A percentile compares a stretch with the other conserved stretches of the same genome.
Conservation (phyloP, 2,329 filamentous ascomycete genomes). For the Colletotrichum zoysiae region DNA sequence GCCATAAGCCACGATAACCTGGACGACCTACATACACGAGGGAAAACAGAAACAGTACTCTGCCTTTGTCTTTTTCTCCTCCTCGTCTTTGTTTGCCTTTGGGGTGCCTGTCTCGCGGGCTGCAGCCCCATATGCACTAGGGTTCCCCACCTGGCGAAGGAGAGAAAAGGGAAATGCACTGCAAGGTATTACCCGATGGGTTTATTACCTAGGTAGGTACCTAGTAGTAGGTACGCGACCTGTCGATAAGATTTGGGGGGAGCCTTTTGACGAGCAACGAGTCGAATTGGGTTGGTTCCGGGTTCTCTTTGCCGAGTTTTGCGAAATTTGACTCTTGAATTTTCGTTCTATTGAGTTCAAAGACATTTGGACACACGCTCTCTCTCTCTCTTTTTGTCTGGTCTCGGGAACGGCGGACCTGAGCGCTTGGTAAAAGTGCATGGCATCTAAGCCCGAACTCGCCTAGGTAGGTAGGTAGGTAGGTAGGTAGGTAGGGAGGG, state of each 20-base stretch:
- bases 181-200: constrained; percentile 42
- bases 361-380: not conserved
- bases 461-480: not conserved
- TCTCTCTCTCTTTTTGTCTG: not conserved
- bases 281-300: constrained; percentile 10
- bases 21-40: not conserved
- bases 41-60: not conserved
- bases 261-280: not conserved
- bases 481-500: too few species aligned
- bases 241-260: not conserved
- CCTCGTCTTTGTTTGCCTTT: too few species aligned
- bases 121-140: not conserved
- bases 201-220: too few species aligned
- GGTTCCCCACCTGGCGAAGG: constrained; percentile 13
- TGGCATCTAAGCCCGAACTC: not conserved
- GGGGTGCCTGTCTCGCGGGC: constrained; percentile 23
- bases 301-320: not conserved
- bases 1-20: constrained; percentile 6
- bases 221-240: too few species aligned
- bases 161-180: constrained; percentile 18
- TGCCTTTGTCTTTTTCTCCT: too few species aligned
- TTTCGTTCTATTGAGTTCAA: not conserved
- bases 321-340: not conserved
- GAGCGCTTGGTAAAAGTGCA: not conserved
- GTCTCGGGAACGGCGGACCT: not conserved